These are phyloP conservation scores for Rosa multiflora DNA, from an alignment of 306 rosid species.

Conservation along the genomic window DNA sequence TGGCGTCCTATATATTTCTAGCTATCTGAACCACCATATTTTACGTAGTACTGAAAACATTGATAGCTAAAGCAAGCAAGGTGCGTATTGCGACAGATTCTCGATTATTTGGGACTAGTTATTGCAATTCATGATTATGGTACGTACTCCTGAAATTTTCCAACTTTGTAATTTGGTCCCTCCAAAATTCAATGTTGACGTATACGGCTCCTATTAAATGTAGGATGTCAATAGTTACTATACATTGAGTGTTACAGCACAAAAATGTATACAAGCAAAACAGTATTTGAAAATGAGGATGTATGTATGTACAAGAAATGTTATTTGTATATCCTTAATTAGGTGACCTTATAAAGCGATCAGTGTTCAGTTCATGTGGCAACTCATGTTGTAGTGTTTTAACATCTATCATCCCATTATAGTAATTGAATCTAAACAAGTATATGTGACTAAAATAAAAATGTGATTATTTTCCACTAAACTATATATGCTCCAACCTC, in stretches of 20 bases:
- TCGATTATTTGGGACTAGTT: constrained; percentile 11
- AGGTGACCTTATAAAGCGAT: neutral
- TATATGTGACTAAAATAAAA: too few species aligned
- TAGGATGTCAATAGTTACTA: neutral
- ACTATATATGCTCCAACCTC: too few species aligned
- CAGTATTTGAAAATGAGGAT: neutral
- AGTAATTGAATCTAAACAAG: neutral
- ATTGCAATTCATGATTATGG: neutral
- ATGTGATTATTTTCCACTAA: too few species aligned
- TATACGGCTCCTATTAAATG: neutral
- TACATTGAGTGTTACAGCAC: neutral
- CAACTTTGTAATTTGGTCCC: constrained; percentile 12
- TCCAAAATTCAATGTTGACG: neutral
- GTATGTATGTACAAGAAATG: neutral
- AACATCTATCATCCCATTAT: too few species aligned
- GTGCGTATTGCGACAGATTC: neutral
- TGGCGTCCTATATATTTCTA: neutral
- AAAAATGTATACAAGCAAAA: neutral
- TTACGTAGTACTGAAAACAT: neutral
- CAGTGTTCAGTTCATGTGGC: too few species aligned
- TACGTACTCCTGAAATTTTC: neutral
- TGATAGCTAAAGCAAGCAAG: neutral
- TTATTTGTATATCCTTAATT: neutral
- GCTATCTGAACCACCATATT: constrained; percentile 1
- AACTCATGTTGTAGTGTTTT: neutral